phyloP scores from a whole-genome alignment of 129 eudicot genomes.

The Glebionis coronaria region DNA sequence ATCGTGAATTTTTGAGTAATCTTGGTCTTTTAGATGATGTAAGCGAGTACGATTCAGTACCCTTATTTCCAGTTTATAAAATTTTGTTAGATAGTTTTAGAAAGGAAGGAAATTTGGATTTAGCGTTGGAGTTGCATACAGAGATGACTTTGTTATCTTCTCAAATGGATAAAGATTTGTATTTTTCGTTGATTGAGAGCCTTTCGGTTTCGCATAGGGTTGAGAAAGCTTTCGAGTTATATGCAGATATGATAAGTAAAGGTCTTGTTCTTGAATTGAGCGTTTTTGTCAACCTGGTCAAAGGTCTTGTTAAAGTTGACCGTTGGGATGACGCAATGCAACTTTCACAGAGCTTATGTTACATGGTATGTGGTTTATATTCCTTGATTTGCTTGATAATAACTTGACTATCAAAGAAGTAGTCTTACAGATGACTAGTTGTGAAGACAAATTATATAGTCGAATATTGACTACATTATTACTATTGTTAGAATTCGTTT shows the following conservation, averaged over 20 bases:
- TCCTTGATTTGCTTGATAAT: slow-evolving; percentile 6
- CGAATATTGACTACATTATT: background rate
- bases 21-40: slow-evolving; percentile 64
- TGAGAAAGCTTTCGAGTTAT: slow-evolving; percentile 74
- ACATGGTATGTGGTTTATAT: slow-evolving; percentile 49
- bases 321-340: slow-evolving; percentile 79
- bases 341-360: slow-evolving; percentile 60
- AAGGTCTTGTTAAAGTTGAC: slow-evolving; percentile 62
- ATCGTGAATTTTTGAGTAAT: slow-evolving; percentile 54
- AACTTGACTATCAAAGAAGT: background rate
- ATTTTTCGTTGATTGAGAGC: slow-evolving; percentile 61
- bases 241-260: slow-evolving; percentile 52
- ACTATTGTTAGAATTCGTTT: background rate
- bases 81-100: slow-evolving; percentile 61
- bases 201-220: slow-evolving; percentile 57
- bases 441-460: background rate
- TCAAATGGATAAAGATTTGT: slow-evolving; percentile 31
- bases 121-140: slow-evolving; percentile 58
- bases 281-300: slow-evolving; percentile 53
- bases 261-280: slow-evolving; percentile 61
- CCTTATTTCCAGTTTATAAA: slow-evolving; percentile 66
- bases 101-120: slow-evolving; percentile 75
- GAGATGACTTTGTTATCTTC: slow-evolving; percentile 44
- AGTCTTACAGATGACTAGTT: background rate
- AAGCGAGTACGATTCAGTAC: slow-evolving; percentile 37